Evolutionary conservation across 495 filamentous ascomycete genomes (phyloP), one percentile per base, ranked within the genome.

Genomic region (Clavariopsis aquatica): DNA sequence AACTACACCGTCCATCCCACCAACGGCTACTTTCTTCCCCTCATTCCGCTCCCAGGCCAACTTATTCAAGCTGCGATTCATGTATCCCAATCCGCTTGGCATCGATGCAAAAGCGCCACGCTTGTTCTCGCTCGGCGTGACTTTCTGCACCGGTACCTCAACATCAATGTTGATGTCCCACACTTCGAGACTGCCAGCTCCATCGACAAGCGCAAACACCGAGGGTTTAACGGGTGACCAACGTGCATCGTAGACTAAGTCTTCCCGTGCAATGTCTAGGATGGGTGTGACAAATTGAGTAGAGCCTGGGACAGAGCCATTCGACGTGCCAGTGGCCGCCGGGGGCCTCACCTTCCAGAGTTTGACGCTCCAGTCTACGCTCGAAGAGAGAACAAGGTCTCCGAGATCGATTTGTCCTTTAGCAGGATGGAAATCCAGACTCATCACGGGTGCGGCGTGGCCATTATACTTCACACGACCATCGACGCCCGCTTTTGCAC

Each of bases 301-400:
- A 41, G 80, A 77, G n/a, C 68, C 74, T 0, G 68, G 59, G 0
- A 76, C 75, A 17, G 74, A 75, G 19, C 74, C 64, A 26, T 69
- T 71, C 19, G 75, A 72, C 0, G 81, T 79, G 38, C 62, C 58
- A 0, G 84, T 87, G 7, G 86, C 86, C 0, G 86, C 87, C 8
- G 90, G 87, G 1, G 94, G 87, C 2, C 90, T 85, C 20, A 93
- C 88, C 75, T 92, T 93, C 94, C 94, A 99, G 24, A 99, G 80
- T 76, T 95, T 96, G 61, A 96, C 92, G 70, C 87, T 93, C 94
- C 94, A 99, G 79, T 99, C 94, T 13, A 98, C 79, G 46, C 87
- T 89, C 13, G 88, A 86, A 23, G 87, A 90, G 31, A 99, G 82
- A 47, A 98, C 89, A 2, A 99, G 80, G 65, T 99, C 95, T 27